Base-by-base conservation (phyloP, 805 yeast species). In the Cyberlindnera veronae region DNA sequence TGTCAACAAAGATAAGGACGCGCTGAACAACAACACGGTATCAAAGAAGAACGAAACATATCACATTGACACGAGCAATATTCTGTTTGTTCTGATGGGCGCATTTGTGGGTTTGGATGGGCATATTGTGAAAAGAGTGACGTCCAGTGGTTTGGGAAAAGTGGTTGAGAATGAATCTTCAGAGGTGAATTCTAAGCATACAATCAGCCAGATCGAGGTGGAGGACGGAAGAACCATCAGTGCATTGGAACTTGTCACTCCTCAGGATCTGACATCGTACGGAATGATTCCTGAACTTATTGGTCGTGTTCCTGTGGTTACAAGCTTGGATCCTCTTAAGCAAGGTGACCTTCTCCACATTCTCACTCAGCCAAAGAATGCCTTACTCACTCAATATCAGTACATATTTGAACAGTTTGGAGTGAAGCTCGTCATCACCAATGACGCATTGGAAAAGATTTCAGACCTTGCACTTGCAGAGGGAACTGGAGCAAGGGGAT, bases 401-500 rank as follows among this genome's bases (percentile, higher is more conserved):
- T 75, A 74, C 46, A 68, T 74, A 15, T 78, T 77, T 51, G 60
- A 68, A 31, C 74, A 71, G 49, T 71, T 74, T 45, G 79, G 76
- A 1, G 78, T 77, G 5, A 63, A 67, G 27, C 56, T 78, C 18
- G 67, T 68, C 8, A 66, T 78, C 15, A 77, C 82, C 0, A 59
- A 58, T 6, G 63, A 64, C 11, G 82, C 83, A 0, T 54, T 77
- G 9, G 47, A 58, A n/a, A 62, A 57, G 29, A 69, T 78, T 13
- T 78, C 83, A 0, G 61, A 63, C 18, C 50, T 71, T 17, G 77
- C 83, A 0, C 49, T 74, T 24, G 57, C 61, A 20, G 77, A 72
- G 45, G 79, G 79, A 4, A 77, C 81, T 0, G 84, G 84, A 22
- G 84, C 83, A 0, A 64, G 84, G 50, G 83, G 83, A 0, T 53